Base-by-base conservation (phyloP, 331 rosid species). In the Pyrus hybrid region DNA sequence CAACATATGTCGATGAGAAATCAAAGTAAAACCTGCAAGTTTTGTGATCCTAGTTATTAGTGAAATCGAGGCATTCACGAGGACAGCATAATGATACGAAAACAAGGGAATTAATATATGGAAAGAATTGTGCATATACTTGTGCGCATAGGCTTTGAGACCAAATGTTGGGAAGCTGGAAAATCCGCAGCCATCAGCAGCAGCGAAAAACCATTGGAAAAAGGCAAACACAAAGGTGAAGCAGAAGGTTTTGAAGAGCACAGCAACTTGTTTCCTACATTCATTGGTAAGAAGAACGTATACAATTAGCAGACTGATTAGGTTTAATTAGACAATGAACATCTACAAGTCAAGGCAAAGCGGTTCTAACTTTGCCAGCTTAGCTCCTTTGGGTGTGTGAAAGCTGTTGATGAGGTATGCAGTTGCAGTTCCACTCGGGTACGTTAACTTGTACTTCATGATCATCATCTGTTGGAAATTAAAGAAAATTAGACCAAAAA, bases 391-490 rank as follows among this genome's bases (percentile, higher is more conserved):
- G 8, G 97, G 96, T 22, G 97, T 91, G 79, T 91, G 97, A 70
- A 91, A 88, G 78, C 91, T 85, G 77, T 91, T 91, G 81, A 91
- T 84, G 25, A 88, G 96, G 60, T 77, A 87, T 65, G 97, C 97
- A 5, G 96, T 91, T 23, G 97, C 97, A n/a, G 97, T 89, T 78
- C 97, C 93, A 80, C 97, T 91, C n/a, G 96, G 97, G 58, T 91
- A 91, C 3, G 91, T 86, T 71, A 91, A 80, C 53, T 89, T 91
- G 89, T 87, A 89, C 78, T 76, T 86, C 83, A 89, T 53, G 73
- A 91, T 89, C 97, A 91, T 89, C 77, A 89, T 25, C 95, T 90
- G 51, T 57, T 21, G 71, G 56, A 58, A 78, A 74, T n/a, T 13
- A 66, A 16, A 6, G 1, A 65, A 11, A n/a, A 37, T 37, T 37